Evolutionary conservation across 2,329 filamentous ascomycete species (phyloP).

Genomic region (Penicillium sp.): DNA sequence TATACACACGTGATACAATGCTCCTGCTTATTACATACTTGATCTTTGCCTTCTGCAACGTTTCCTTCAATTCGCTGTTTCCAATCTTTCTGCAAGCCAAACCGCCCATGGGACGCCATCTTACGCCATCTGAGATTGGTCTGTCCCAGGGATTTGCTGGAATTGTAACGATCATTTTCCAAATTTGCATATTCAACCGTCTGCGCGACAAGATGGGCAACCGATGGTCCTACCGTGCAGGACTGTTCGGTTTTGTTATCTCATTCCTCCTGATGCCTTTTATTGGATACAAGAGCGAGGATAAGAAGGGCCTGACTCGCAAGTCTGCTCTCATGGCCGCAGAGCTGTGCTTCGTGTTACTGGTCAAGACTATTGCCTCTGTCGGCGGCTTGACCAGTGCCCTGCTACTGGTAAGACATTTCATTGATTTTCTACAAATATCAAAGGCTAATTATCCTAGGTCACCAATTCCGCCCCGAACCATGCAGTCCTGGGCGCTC

Average conservation of each 20-base stretch:
- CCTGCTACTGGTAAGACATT: slow-evolving; percentile 66
- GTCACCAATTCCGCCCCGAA: slow-evolving; percentile 92
- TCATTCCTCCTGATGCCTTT: slow-evolving; percentile 86
- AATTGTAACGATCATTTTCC: slow-evolving; percentile 80
- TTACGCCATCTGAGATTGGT: slow-evolving; percentile 77
- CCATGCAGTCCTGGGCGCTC: slow-evolving; percentile 75
- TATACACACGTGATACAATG: slow-evolving; percentile 77
- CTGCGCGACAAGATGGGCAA: slow-evolving; percentile 78
- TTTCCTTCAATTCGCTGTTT: slow-evolving; percentile 91
- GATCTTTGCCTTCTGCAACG: slow-evolving; percentile 89
- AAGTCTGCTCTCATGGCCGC: slow-evolving; percentile 69
- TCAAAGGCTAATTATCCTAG: slow-evolving; percentile 41
- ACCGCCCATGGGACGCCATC: slow-evolving; percentile 68
- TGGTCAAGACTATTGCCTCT: slow-evolving; percentile 84
- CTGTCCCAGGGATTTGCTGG: slow-evolving; percentile 80
- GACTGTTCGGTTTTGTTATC: slow-evolving; percentile 72
- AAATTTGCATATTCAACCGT: slow-evolving; percentile 76
- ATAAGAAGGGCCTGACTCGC: slow-evolving; percentile 55
- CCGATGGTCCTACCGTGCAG: slow-evolving; percentile 72
- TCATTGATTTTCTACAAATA: background rate
- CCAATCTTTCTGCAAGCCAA: slow-evolving; percentile 81
- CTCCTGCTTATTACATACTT: slow-evolving; percentile 80
- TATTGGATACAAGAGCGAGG: slow-evolving; percentile 68
- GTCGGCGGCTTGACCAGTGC: slow-evolving; percentile 88
- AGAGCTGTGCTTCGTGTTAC: slow-evolving; percentile 73